A percentile compares a stretch with the other conserved stretches of the same genome.
Evolutionary conservation across 495 filamentous ascomycete genomes (phyloP).

Genomic region (Xylaria nigripes): DNA sequence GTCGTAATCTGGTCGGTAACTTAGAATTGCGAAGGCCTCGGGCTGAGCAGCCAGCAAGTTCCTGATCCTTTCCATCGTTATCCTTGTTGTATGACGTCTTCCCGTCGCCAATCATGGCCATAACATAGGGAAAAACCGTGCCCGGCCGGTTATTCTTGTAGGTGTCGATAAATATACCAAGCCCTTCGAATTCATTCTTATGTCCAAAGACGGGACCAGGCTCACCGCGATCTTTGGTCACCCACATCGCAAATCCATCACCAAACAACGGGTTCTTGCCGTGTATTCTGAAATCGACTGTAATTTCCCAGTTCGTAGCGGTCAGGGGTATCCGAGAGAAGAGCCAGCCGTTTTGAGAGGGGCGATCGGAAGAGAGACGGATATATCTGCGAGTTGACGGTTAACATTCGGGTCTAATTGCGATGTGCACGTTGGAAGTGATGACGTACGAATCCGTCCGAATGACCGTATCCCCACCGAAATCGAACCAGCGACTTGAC

Average conservation of each 20-base stretch:
- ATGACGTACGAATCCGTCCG: conserved; percentile 75
- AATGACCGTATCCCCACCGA: conserved; percentile 91
- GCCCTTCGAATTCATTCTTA: conserved; percentile 82
- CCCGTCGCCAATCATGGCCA: conserved; percentile 96
- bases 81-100: conserved; percentile 83
- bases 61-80: conserved; percentile 89
- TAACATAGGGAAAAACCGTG: conserved; percentile 91
- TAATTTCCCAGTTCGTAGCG: conserved; percentile 98
- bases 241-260: conserved; percentile 97
- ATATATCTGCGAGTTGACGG: conserved; percentile 58
- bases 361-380: conserved; percentile 81
- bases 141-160: conserved; percentile 99
- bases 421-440: not conserved
- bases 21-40: conserved; percentile 74
- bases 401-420: conserved; percentile 6
- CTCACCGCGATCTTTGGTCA: conserved; percentile 82
- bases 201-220: conserved; percentile 82
- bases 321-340: conserved; percentile 92
- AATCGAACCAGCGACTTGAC: conserved; percentile 99
- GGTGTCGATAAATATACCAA: conserved; percentile 96
- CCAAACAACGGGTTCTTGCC: conserved; percentile 75
- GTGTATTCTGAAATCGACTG: conserved; percentile 86
- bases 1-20: conserved; percentile 71
- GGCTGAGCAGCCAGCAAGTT: conserved; percentile 90
- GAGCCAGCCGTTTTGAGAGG: conserved; percentile 84